Conservation (phyloP, 2,329 filamentous ascomycete genomes). For the Cladophialophora immunda region DNA sequence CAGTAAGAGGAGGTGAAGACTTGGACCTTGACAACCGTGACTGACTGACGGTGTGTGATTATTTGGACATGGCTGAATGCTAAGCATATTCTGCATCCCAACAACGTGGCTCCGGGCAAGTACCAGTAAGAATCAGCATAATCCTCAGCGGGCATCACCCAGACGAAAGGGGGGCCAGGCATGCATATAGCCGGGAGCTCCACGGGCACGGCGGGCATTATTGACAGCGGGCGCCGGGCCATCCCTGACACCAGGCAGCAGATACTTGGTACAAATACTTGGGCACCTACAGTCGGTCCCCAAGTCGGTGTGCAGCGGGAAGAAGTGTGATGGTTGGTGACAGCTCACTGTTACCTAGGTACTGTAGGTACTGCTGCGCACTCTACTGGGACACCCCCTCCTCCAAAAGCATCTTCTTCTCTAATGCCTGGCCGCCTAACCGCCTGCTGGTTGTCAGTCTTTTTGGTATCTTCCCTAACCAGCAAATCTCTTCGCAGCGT, state of each 20-base stretch:
- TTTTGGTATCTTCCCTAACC: neutral
- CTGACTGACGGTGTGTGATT: neutral
- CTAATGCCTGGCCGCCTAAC: neutral
- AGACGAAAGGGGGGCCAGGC: neutral
- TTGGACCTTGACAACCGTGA: neutral
- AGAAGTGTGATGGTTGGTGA: too few species aligned
- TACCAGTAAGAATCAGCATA: conserved; percentile 4
- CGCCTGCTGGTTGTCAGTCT: neutral
- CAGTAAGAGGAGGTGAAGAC: neutral
- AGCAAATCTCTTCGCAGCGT: too few species aligned
- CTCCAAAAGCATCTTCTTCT: neutral
- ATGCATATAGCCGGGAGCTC: neutral
- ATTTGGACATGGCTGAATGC: neutral
- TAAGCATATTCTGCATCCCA: conserved; percentile 6
- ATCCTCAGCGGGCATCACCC: neutral
- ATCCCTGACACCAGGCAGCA: neutral
- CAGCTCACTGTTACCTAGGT: too few species aligned
- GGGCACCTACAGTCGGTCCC: neutral
- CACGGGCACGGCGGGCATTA: neutral
- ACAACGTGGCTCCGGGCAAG: neutral
- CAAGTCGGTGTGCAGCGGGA: too few species aligned
- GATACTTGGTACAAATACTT: too few species aligned
- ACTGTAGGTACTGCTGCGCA: too few species aligned
- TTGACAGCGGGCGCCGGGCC: neutral
- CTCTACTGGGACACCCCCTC: too few species aligned